Evolutionary conservation across 257 asterid genomes (phyloP), one percentile per base, ranked within the genome.

Genomic region (Capsicum pubescens): DNA sequence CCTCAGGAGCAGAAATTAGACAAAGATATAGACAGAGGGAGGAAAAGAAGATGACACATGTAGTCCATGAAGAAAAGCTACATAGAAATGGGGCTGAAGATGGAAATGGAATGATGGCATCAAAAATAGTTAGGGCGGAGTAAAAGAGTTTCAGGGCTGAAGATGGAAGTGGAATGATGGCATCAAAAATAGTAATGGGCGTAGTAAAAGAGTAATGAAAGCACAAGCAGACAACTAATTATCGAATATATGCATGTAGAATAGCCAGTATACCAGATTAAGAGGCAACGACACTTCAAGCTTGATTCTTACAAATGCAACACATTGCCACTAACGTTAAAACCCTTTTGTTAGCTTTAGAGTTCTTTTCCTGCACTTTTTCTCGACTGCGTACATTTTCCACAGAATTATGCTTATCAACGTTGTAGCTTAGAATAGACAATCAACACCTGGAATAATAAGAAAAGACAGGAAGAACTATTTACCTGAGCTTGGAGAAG

Each of bases 401-500:
- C 58, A n/a, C 16, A 19, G 58, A 36, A 9, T 19, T 59, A 72
- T 48, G 44, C 9, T 12, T 72, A 32, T n/a, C 21, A 52, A 55
- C 42, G 83, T 39, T 5, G 36, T 15, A 80, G 50, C 56, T 52
- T 60, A 39, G 42, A 19, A 64, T 21, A 64, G 11, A 39, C 36
- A 48, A 11, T 44, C 19, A 10, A 19, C 26, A 50, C 76, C 11
- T 1, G 15, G 76, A 81, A 63, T 64, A 80, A 13, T 81, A 48
- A 64, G 77, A 32, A 50, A 63, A 52, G 81, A 26, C 9, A 12
- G 48, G 48, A 70, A 21, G 64, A 32, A 63, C 48, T 56, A 39
- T 46, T 55, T 91, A 92, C 98, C 98, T 83, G 96, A 92, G 92
- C 90, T 91, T 42, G 97, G 92, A 50, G 94, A 91, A 74, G 94